These are phyloP conservation scores for Alternaria gaisen DNA, from an alignment of 2,329 filamentous ascomycete species.

Conservation along the genomic window DNA sequence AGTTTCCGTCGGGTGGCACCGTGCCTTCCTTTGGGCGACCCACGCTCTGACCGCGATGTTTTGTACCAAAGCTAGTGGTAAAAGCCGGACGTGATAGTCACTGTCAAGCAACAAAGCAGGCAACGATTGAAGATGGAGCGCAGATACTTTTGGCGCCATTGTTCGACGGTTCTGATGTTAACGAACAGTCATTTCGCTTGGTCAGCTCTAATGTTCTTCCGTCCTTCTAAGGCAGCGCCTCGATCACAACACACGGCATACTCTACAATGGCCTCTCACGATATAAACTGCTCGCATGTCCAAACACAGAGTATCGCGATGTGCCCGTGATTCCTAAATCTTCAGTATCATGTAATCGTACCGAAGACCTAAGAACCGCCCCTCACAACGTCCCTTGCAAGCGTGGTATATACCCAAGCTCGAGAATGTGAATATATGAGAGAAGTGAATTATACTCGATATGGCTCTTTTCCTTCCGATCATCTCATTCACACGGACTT, in stretches of 20 bases:
- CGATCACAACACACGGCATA: background rate
- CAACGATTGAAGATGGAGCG: background rate
- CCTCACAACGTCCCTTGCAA: background rate
- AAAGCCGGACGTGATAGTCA: background rate
- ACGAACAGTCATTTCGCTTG: background rate
- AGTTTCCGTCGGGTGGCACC: background rate
- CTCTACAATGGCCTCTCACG: background rate
- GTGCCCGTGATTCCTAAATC: background rate
- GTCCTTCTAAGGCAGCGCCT: background rate
- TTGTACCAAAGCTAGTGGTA: background rate
- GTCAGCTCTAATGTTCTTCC: background rate
- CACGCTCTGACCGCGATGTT: background rate
- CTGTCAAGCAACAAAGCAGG: background rate
- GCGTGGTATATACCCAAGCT: background rate
- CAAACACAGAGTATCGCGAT: background rate
- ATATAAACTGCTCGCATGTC: background rate
- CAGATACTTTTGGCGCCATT: background rate
- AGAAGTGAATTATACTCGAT: background rate
- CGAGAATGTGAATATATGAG: background rate
- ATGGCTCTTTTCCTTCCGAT: background rate
- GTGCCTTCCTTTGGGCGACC: background rate
- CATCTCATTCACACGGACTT: background rate
- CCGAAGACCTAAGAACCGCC: background rate
- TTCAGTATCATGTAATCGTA: background rate
- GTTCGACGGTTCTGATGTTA: background rate